phyloP scores from a whole-genome alignment of 441 rosid species.

The Capsella rubella region DNA sequence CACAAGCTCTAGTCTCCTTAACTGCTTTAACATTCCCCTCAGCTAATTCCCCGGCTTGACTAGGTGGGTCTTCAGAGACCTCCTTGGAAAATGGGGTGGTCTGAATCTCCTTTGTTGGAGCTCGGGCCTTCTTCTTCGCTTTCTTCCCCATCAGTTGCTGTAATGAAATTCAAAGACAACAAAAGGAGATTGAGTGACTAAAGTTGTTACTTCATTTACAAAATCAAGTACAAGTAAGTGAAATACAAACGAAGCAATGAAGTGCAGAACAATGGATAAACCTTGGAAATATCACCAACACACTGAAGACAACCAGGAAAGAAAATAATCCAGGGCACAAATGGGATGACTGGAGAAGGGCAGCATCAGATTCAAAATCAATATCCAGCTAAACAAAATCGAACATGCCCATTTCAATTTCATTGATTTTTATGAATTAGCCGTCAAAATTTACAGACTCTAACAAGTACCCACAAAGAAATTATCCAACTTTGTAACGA shows the following conservation, averaged over 20 bases:
- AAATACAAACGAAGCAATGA: not conserved
- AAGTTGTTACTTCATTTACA: conserved; percentile 19
- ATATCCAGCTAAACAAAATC: conserved; percentile 2
- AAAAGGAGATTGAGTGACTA: conserved; percentile 9
- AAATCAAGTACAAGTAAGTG: not conserved
- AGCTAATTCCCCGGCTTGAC: conserved; percentile 41
- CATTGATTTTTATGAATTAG: not conserved
- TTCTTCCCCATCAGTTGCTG: conserved; percentile 86
- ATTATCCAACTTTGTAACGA: conserved; percentile 11
- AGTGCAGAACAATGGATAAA: conserved; percentile 20
- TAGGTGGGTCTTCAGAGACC: conserved; percentile 48
- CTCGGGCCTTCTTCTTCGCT: conserved; percentile 72
- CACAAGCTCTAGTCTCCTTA: conserved; percentile 61
- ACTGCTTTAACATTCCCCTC: conserved; percentile 45
- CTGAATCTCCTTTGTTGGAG: conserved; percentile 63
- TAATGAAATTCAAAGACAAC: conserved; percentile 29
- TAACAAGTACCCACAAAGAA: conserved; percentile 2
- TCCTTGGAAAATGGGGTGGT: conserved; percentile 44
- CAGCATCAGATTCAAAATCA: conserved; percentile 6
- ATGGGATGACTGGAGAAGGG: not conserved
- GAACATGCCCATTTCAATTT: conserved; percentile 11
- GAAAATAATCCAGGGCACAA: not conserved
- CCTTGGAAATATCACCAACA: conserved; percentile 23
- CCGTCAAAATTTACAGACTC: conserved; percentile 16
- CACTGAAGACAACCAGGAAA: not conserved